phyloP scores from a whole-genome alignment of 306 rosid genomes.

The Myrica gale region DNA sequence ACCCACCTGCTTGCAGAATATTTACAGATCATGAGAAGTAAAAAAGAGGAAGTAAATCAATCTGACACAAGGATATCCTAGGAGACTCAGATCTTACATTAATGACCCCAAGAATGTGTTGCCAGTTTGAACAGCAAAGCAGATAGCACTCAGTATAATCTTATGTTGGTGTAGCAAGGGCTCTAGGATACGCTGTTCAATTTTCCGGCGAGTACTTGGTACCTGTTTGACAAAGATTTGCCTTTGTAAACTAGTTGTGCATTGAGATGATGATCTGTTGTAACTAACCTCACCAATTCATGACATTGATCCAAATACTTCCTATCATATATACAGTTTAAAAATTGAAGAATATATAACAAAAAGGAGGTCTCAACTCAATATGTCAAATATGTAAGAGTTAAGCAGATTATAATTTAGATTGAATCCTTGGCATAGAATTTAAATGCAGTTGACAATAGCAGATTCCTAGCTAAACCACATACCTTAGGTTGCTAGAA shows the following conservation, averaged over 20 bases:
- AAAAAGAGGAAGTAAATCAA: not conserved
- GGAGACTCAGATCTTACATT: slow-evolving; percentile 29
- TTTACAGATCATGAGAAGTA: not conserved
- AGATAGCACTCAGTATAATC: slow-evolving; percentile 38
- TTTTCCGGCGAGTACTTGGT: slow-evolving; percentile 51
- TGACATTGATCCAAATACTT: no score
- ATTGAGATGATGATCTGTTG: not conserved
- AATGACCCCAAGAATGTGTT: slow-evolving; percentile 58
- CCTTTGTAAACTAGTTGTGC: not conserved
- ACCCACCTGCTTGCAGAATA: no score
- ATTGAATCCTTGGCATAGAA: not conserved
- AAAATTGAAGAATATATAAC: no score
- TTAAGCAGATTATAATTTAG: no score
- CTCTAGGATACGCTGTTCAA: slow-evolving; percentile 54
- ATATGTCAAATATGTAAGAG: no score
- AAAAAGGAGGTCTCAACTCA: no score
- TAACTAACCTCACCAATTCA: not conserved
- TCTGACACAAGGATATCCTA: not conserved
- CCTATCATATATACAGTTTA: no score
- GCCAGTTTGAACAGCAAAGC: slow-evolving; percentile 53
- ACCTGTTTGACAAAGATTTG: slow-evolving; percentile 27
- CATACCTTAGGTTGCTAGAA: slow-evolving; percentile 93
- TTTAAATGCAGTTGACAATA: not conserved
- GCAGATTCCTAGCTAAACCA: slow-evolving; percentile 1
- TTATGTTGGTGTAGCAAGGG: slow-evolving; percentile 48